Conservation (phyloP, 2,329 filamentous ascomycete species). For the Macrophomina tecta region DNA sequence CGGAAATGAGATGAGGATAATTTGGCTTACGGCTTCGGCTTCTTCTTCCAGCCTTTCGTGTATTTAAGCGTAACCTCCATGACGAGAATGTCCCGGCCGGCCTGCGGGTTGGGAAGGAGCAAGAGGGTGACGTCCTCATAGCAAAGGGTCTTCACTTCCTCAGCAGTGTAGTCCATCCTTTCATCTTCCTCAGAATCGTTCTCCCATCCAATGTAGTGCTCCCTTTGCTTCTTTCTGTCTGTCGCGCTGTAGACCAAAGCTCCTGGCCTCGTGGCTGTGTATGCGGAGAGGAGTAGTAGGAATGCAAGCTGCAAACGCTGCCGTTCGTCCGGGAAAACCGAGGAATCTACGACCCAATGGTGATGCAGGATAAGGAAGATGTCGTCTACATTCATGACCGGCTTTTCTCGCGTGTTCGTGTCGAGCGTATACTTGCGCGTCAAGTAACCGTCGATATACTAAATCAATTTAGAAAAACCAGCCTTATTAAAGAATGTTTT, state of each 20-base stretch:
- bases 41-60: neutral
- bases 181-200: neutral
- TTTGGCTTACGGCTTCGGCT: neutral
- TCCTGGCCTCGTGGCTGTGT: slow-evolving; percentile 33
- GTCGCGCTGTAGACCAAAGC: slow-evolving; percentile 31
- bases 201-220: slow-evolving; percentile 1
- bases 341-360: slow-evolving; percentile 33
- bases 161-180: neutral
- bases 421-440: slow-evolving; percentile 27
- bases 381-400: slow-evolving; percentile 34
- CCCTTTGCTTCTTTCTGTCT: slow-evolving; percentile 21
- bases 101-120: neutral
- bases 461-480: neutral
- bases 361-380: slow-evolving; percentile 34
- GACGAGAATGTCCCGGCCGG: neutral
- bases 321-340: slow-evolving; percentile 33
- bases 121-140: neutral
- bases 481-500: neutral
- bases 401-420: slow-evolving; percentile 34
- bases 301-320: slow-evolving; percentile 33
- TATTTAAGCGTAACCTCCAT: neutral
- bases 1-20: neutral
- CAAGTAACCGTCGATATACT: neutral
- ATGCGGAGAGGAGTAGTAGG: slow-evolving; percentile 35
- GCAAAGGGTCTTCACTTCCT: neutral